phyloP scores from a whole-genome alignment of 179 eudicot genomes.

The Sideroxylon spinosum region DNA sequence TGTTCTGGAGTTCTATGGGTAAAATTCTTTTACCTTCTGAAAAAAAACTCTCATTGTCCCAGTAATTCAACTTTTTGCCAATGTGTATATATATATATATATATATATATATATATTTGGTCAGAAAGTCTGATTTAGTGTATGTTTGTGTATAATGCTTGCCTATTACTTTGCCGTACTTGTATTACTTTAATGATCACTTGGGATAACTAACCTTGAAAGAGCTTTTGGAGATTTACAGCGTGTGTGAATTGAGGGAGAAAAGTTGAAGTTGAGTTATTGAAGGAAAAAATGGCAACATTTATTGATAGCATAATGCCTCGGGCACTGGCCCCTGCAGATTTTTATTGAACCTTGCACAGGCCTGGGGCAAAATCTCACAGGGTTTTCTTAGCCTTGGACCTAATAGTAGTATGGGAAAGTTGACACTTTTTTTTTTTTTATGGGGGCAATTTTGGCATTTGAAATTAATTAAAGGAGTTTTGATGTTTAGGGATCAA shows the following conservation, averaged over 20 bases:
- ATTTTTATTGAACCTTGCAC: not conserved
- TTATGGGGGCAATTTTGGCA: not conserved
- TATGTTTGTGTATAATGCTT: no score
- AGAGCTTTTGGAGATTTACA: not conserved
- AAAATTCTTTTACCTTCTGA: not conserved
- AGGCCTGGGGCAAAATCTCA: not conserved
- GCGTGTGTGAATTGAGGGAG: not conserved
- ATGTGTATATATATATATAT: no score
- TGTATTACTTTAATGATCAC: no score
- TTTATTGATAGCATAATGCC: not conserved
- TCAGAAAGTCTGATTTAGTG: no score
- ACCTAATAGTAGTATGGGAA: not conserved
- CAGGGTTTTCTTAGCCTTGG: not conserved
- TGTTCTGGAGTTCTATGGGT: not conserved
- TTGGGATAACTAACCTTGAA: no score
- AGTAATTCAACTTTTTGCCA: no score
- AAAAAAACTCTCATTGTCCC: not conserved
- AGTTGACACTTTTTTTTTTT: not conserved
- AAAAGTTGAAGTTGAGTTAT: not conserved
- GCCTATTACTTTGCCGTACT: no score
- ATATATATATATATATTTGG: no score
- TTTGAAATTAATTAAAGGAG: conserved; percentile 2
- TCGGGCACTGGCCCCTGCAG: not conserved
- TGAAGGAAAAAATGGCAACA: not conserved
- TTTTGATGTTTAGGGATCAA: conserved; percentile 6